These are phyloP conservation scores for Alternaria infectoria DNA, from an alignment of 2,329 filamentous ascomycete genomes.

Conservation along the genomic window DNA sequence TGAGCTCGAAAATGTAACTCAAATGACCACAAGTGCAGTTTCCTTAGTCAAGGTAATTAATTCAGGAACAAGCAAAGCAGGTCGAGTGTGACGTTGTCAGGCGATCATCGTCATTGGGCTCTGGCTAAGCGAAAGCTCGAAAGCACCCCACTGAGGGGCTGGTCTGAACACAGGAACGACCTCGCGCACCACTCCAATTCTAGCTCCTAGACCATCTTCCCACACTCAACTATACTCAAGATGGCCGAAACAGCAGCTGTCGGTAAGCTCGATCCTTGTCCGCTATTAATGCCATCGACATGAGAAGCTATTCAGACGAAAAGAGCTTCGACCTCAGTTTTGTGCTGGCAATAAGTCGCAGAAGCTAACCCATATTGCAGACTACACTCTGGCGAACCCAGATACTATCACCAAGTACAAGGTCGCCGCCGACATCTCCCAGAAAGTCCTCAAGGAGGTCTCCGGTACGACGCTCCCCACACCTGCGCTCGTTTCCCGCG, in stretches of 20 bases:
- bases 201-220: slow-evolving; percentile 28
- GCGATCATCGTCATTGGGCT: slow-evolving; percentile 33
- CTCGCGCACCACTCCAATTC: slow-evolving; percentile 31
- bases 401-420: slow-evolving; percentile 99
- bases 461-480: slow-evolving; percentile 53
- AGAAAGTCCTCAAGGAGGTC: slow-evolving; percentile 92
- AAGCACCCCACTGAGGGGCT: slow-evolving; percentile 42
- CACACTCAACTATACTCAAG: slow-evolving; percentile 33
- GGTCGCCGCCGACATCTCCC: slow-evolving; percentile 91
- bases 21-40: slow-evolving; percentile 5
- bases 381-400: slow-evolving; percentile 88
- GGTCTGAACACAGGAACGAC: slow-evolving; percentile 39
- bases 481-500: background rate
- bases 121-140: slow-evolving; percentile 36
- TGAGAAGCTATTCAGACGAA: background rate
- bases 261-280: slow-evolving; percentile 29
- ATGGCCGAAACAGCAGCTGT: slow-evolving; percentile 44
- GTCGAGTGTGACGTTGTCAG: slow-evolving; percentile 14
- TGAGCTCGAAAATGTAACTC: background rate
- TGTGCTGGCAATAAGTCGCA: slow-evolving; percentile 24
- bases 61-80: slow-evolving; percentile 1
- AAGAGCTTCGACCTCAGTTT: slow-evolving; percentile 16
- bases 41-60: slow-evolving; percentile 6
- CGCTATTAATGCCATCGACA: background rate
- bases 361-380: slow-evolving; percentile 55